These are phyloP conservation scores for Letharia columbiana DNA, from an alignment of 495 filamentous ascomycete genomes.

Conservation along the genomic window DNA sequence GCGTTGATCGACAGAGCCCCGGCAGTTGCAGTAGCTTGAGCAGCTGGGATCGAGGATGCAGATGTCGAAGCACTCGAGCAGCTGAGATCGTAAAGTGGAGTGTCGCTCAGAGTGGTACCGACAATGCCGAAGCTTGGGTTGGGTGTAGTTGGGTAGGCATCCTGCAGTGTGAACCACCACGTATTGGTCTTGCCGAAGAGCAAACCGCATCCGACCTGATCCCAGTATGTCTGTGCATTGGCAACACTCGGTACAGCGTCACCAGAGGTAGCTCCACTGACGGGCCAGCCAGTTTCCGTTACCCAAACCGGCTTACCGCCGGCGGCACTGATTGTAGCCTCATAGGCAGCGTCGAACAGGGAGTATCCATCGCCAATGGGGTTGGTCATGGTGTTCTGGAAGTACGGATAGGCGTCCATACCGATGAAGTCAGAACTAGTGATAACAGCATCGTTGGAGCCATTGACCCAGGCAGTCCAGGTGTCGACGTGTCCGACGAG, in stretches of 20 bases:
- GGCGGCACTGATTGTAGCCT: conserved; percentile 47
- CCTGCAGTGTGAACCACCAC: conserved; percentile 60
- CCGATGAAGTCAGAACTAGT: conserved; percentile 67
- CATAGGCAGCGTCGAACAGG: conserved; percentile 56
- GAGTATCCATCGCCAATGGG: conserved; percentile 49
- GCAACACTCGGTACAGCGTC: conserved; percentile 51
- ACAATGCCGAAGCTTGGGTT: conserved; percentile 64
- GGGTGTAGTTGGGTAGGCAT: conserved; percentile 45
- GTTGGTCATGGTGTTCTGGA: conserved; percentile 62
- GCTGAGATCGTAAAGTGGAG: conserved; percentile 54
- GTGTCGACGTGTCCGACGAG: conserved; percentile 85
- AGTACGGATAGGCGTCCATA: conserved; percentile 50
- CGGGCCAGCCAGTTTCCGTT: conserved; percentile 86
- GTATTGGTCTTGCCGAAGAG: conserved; percentile 59
- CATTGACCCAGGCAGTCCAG: conserved; percentile 78
- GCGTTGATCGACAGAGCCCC: conserved; percentile 25
- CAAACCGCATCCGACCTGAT: conserved; percentile 60
- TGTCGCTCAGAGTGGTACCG: conserved; percentile 45
- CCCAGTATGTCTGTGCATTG: conserved; percentile 78
- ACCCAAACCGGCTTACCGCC: conserved; percentile 71
- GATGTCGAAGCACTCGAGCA: conserved; percentile 37
- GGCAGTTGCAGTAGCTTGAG: conserved; percentile 15
- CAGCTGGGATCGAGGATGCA: conserved; percentile 21
- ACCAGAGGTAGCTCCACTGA: conserved; percentile 52
- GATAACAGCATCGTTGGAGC: conserved; percentile 61